phyloP scores from a whole-genome alignment of 805 yeast genomes.

The Ogataea ramenticola region DNA sequence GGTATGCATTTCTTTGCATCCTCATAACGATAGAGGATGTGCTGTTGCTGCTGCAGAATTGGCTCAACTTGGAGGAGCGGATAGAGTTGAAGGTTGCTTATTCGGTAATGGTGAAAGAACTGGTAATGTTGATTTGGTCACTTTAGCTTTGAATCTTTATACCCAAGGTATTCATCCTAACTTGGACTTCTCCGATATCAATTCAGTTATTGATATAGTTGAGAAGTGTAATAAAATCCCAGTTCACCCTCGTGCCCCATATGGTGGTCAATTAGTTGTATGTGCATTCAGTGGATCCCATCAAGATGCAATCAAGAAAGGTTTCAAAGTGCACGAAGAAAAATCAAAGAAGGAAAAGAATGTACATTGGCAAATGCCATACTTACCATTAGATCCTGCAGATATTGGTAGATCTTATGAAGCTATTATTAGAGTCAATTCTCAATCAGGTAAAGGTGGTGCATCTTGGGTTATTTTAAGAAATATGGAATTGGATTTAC shows the following conservation, averaged over 20 bases:
- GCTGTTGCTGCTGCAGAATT: slow-evolving; percentile 86
- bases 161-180: slow-evolving; percentile 73
- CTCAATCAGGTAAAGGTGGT: slow-evolving; percentile 87
- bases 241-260: slow-evolving; percentile 72
- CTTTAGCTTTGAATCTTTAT: slow-evolving; percentile 68
- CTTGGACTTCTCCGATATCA: slow-evolving; percentile 63
- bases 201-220: slow-evolving; percentile 59
- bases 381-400: slow-evolving; percentile 76
- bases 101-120: slow-evolving; percentile 87
- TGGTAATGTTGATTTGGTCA: slow-evolving; percentile 78
- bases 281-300: slow-evolving; percentile 85
- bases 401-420: slow-evolving; percentile 88
- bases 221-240: slow-evolving; percentile 80
- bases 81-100: slow-evolving; percentile 78
- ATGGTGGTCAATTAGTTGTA: slow-evolving; percentile 76
- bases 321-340: slow-evolving; percentile 47
- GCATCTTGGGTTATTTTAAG: slow-evolving; percentile 82
- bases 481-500: slow-evolving; percentile 70
- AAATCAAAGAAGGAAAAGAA: slow-evolving; percentile 29
- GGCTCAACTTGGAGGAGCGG: slow-evolving; percentile 81
- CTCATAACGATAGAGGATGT: slow-evolving; percentile 82
- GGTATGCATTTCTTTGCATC: slow-evolving; percentile 70
- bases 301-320: slow-evolving; percentile 84
- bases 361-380: slow-evolving; percentile 65
- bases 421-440: slow-evolving; percentile 84